phyloP scores from a whole-genome alignment of 306 rosid genomes.

The Castanea crenata region DNA sequence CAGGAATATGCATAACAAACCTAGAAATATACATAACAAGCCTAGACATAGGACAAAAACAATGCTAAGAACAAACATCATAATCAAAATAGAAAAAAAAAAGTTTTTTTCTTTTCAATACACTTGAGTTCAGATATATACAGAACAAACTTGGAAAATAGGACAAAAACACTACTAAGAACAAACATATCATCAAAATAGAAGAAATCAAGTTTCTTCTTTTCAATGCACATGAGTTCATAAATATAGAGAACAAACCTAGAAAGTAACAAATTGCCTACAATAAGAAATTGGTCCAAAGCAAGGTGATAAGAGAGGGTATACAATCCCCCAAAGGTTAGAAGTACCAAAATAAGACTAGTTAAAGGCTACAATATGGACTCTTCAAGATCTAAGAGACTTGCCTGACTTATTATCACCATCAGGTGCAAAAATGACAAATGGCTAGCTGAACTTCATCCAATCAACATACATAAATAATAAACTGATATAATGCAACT shows the following conservation, averaged over 20 bases:
- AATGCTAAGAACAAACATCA: too few species aligned
- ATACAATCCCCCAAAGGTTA: background rate
- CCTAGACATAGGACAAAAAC: too few species aligned
- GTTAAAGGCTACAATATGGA: background rate
- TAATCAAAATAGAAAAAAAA: too few species aligned
- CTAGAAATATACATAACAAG: too few species aligned
- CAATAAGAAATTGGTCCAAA: background rate
- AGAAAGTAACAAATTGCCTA: background rate
- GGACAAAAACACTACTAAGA: too few species aligned
- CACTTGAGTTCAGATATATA: too few species aligned
- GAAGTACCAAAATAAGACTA: background rate
- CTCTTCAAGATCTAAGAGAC: background rate
- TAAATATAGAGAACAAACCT: background rate
- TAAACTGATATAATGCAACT: background rate
- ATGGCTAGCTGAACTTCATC: background rate
- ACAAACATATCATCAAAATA: too few species aligned
- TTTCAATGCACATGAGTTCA: too few species aligned
- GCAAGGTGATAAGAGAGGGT: background rate
- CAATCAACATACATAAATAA: background rate
- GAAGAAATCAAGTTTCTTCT: too few species aligned
- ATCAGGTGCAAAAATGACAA: background rate
- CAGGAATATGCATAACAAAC: too few species aligned
- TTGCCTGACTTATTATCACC: background rate
- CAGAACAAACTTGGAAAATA: too few species aligned
- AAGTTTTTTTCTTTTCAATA: too few species aligned